Conservation (phyloP, 2,329 filamentous ascomycete genomes). For the Trichoderma brevicompactum region DNA sequence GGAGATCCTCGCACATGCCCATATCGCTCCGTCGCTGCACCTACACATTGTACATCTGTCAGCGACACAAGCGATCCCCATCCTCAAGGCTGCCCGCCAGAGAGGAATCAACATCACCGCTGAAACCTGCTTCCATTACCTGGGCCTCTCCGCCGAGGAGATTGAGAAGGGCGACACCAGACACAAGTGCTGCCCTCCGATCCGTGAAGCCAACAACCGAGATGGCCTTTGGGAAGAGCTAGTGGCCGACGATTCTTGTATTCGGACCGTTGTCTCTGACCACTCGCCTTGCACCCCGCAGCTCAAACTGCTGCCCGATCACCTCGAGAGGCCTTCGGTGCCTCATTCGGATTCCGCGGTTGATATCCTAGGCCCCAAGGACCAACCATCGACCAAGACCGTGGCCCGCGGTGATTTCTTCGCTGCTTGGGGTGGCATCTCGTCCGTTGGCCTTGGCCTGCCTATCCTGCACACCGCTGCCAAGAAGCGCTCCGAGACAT, state of each 20-base stretch:
- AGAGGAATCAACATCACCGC: conserved; percentile 84
- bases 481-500: conserved; percentile 59
- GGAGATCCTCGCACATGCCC: conserved; percentile 81
- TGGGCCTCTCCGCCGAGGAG: conserved; percentile 80
- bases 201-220: conserved; percentile 79
- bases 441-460: conserved; percentile 87
- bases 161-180: conserved; percentile 84
- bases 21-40: conserved; percentile 77
- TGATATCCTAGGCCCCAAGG: conserved; percentile 49
- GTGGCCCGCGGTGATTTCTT: conserved; percentile 80
- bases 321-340: conserved; percentile 53
- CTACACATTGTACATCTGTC: conserved; percentile 94
- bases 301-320: conserved; percentile 80
- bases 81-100: conserved; percentile 73
- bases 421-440: conserved; percentile 94
- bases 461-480: conserved; percentile 87
- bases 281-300: conserved; percentile 96
- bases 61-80: conserved; percentile 83
- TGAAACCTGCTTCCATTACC: conserved; percentile 95
- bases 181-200: conserved; percentile 95
- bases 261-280: conserved; percentile 90
- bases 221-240: conserved; percentile 88
- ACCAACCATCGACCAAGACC: conserved; percentile 40
- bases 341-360: conserved; percentile 58
- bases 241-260: conserved; percentile 70